Percentiles rank a stretch among this genome's conserved stretches.
Evolutionary conservation across 495 filamentous ascomycete genomes (phyloP).

Genomic region (Penicillium herquei): DNA sequence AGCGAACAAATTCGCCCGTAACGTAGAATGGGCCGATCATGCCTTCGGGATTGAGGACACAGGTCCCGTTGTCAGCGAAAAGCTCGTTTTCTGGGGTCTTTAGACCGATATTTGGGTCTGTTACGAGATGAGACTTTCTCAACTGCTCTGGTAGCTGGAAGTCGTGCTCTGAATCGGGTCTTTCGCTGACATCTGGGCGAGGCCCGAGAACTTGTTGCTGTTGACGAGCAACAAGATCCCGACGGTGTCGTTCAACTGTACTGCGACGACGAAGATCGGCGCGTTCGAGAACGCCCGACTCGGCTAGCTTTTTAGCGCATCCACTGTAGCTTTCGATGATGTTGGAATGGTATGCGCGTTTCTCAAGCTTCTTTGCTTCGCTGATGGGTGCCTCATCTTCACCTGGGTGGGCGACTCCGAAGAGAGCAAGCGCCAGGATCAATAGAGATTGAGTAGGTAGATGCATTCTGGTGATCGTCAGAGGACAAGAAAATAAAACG

Average conservation of each 20-base stretch:
- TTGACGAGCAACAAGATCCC: background rate
- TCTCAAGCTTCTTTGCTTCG: too few species aligned
- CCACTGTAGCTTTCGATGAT: background rate
- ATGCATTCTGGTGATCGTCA: too few species aligned
- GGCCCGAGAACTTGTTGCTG: background rate
- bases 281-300: background rate
- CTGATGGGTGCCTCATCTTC: too few species aligned
- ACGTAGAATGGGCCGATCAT: constrained; percentile 33
- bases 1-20: constrained; percentile 50
- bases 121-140: background rate
- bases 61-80: constrained; percentile 20
- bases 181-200: background rate
- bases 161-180: background rate
- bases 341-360: too few species aligned
- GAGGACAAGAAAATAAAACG: too few species aligned
- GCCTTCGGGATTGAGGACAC: constrained; percentile 27
- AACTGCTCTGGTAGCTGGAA: background rate
- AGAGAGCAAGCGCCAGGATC: too few species aligned
- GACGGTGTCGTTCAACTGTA: background rate
- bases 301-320: background rate
- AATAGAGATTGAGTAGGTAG: too few species aligned
- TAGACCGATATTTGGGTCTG: background rate
- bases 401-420: too few species aligned
- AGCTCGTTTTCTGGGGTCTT: constrained; percentile 19
- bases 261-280: background rate